Conservation (phyloP, 129 eudicot genomes). For the Oenanthe sinensis region DNA sequence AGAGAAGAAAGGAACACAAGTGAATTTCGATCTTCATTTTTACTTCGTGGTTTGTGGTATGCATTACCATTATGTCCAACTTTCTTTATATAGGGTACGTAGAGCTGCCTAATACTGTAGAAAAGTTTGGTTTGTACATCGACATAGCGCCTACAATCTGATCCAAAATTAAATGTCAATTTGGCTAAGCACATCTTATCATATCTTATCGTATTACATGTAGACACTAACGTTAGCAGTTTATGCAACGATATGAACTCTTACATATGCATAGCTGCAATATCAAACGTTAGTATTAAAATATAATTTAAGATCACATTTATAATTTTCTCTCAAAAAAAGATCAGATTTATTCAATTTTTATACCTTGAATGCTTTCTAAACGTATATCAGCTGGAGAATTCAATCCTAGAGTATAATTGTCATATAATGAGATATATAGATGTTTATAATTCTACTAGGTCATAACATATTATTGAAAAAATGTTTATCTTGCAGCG, state of each 20-base stretch:
- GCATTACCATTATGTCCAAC: not conserved
- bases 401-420: too few species aligned
- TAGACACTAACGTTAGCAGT: not conserved
- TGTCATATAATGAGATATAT: too few species aligned
- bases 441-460: not conserved
- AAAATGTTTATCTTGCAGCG: too few species aligned
- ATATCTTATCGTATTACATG: not conserved
- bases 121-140: not conserved
- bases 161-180: not conserved
- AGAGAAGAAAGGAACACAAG: not conserved
- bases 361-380: too few species aligned
- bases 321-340: too few species aligned
- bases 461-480: too few species aligned
- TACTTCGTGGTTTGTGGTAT: not conserved
- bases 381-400: too few species aligned
- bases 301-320: too few species aligned
- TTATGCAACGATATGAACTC: not conserved
- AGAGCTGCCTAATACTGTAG: not conserved
- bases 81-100: not conserved
- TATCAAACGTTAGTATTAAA: too few species aligned
- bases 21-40: not conserved
- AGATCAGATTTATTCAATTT: too few species aligned
- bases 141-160: not conserved
- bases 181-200: too few species aligned
- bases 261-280: too few species aligned